A percentile compares a stretch with the other conserved stretches of the same genome.
These are phyloP conservation scores for Trypethelium eluteriae DNA, from an alignment of 495 filamentous ascomycete species.

Conservation along the genomic window DNA sequence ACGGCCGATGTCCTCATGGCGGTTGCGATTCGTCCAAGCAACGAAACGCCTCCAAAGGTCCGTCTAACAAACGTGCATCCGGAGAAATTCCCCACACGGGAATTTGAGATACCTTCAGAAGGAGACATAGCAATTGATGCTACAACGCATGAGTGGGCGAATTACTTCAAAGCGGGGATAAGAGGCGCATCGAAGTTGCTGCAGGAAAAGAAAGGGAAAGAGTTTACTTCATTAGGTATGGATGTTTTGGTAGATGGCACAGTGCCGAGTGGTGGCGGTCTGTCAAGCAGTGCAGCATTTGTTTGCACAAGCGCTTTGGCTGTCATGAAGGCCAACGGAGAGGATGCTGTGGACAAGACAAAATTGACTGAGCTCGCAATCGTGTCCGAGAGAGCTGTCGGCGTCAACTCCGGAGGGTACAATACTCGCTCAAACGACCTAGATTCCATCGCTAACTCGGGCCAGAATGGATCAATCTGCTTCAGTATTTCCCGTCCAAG, in stretches of 20 bases:
- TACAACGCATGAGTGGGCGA: conserved; percentile 72
- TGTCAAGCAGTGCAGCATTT: conserved; percentile 91
- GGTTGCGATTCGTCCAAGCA: conserved; percentile 52
- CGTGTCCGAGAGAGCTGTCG: conserved; percentile 86
- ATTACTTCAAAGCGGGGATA: conserved; percentile 94
- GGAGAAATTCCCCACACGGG: conserved; percentile 64
- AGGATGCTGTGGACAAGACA: conserved; percentile 72
- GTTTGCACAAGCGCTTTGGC: conserved; percentile 85
- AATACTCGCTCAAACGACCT: conserved; percentile 23
- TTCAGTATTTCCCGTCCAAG: conserved; percentile 80
- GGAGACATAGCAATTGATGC: conserved; percentile 38
- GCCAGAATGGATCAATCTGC: conserved; percentile 92
- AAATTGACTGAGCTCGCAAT: conserved; percentile 85
- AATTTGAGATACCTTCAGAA: conserved; percentile 60
- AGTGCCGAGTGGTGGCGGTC: conserved; percentile 82
- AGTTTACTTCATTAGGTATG: conserved; percentile 61
- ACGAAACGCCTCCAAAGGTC: conserved; percentile 41
- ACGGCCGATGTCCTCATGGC: conserved; percentile 84
- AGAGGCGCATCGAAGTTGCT: conserved; percentile 73
- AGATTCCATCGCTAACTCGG: not conserved
- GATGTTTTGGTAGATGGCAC: conserved; percentile 83
- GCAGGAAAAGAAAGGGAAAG: conserved; percentile 52
- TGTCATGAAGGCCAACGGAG: conserved; percentile 78
- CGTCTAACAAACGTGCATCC: conserved; percentile 72
- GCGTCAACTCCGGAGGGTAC: conserved; percentile 91